Evolutionary conservation across 2,329 filamentous ascomycete genomes (phyloP), one percentile per base, ranked within the genome.

Genomic region (Aspergillus piperis): DNA sequence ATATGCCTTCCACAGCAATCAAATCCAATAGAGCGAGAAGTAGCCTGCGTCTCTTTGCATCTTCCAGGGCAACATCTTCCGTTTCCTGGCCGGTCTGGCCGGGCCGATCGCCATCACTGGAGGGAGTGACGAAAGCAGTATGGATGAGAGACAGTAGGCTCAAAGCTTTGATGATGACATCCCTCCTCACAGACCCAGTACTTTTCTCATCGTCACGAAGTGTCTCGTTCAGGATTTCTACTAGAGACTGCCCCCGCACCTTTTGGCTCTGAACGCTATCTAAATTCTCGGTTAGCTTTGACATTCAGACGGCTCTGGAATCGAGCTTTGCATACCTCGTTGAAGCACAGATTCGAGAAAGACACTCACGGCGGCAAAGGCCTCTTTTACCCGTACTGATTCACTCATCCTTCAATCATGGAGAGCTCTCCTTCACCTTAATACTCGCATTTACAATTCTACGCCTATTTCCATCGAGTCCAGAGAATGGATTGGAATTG

Each of bases 1-100:
- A 80, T 23, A 80, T 75, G 5, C 78, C 78, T 60, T 80, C 78
- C 6, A 80, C 60, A 2, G 78, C 78, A 41, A 80, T 71, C 52
- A 80, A 62, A 57, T 80, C 78, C 48, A 80, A 64, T 6, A 80
- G 64, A 5, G 76, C 74, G 70, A 80, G 73, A 3, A 79, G 64
- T 13, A 72, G 62, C 25, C 76, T 71, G 32, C 76, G 75, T 30
- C 75, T 69, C 58, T 71, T 79, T n/a, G 77, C 75, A 69, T 79
- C 77, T 66, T 78, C 76, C 30, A 77, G 63, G 21, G 66, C 67
- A 6, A 67, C 59, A 61, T 77, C 73, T 59, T 71, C 68, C n/a
- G 59, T 54, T 5, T 60, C 62, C 8, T 48, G 41, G 15, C 25
- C 21, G 4, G 21, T 25, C 19, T 64, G 56, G 10, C 59, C 21